A percentile compares a stretch with the other conserved stretches of the same genome.
Conservation (phyloP, 305 asterid species). For the Fraxinus xanthoxyloides region DNA sequence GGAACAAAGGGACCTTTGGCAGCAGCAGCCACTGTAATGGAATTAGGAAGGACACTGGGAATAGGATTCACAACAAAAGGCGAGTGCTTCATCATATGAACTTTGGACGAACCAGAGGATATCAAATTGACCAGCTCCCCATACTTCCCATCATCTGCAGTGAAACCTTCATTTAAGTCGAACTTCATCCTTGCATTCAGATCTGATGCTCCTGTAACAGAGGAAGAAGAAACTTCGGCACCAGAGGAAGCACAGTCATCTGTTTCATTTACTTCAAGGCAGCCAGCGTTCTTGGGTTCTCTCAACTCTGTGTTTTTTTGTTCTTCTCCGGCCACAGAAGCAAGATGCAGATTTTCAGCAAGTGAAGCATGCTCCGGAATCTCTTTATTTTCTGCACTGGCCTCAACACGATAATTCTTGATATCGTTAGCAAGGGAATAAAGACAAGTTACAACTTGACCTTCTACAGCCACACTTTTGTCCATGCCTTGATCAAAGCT, state of each 20-base stretch:
- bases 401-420: conserved; percentile 22
- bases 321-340: conserved; percentile 28
- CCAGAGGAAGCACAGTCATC: conserved; percentile 25
- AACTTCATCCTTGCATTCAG: conserved; percentile 49
- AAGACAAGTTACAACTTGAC: conserved; percentile 19
- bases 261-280: conserved; percentile 28
- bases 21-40: conserved; percentile 81
- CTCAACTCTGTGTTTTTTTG: conserved; percentile 26
- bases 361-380: conserved; percentile 10
- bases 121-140: conserved; percentile 41
- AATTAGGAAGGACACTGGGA: conserved; percentile 47
- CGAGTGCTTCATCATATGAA: conserved; percentile 38
- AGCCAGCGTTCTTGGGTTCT: conserved; percentile 26
- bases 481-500: conserved; percentile 22
- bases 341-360: conserved; percentile 17
- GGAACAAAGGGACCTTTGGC: conserved; percentile 83
- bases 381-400: conserved; percentile 23
- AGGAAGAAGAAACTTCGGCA: conserved; percentile 32
- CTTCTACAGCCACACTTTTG: conserved; percentile 19
- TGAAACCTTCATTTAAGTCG: conserved; percentile 79
- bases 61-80: conserved; percentile 42
- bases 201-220: conserved; percentile 35
- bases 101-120: conserved; percentile 35
- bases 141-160: conserved; percentile 65
- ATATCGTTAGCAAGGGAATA: conserved; percentile 23